These are phyloP conservation scores for Hericium rajendrae DNA, from an alignment of 768 basidiomycete species.

Conservation along the genomic window DNA sequence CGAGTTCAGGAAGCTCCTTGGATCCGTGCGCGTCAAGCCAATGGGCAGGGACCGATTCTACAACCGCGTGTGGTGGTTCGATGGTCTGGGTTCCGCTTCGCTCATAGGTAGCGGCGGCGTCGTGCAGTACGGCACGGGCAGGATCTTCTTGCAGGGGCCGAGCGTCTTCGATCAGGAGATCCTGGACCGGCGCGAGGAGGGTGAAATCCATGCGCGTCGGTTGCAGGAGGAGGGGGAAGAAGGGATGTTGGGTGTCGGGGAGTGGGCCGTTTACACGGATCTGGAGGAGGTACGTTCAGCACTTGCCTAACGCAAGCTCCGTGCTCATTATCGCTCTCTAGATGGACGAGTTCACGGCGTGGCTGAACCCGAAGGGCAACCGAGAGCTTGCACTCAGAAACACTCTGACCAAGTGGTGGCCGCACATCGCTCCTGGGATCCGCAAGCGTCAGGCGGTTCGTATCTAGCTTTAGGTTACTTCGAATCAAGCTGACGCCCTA, in stretches of 20 bases:
- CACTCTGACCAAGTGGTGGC: constrained; percentile 73
- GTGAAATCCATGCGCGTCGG: constrained; percentile 46
- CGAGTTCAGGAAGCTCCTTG: constrained; percentile 85
- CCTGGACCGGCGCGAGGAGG: constrained; percentile 50
- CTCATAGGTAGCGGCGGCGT: constrained; percentile 71
- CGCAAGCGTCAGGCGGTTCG: constrained; percentile 66
- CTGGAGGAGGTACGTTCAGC: constrained; percentile 65
- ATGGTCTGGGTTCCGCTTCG: constrained; percentile 83
- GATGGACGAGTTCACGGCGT: constrained; percentile 76
- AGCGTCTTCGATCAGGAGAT: constrained; percentile 71
- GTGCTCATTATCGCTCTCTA: constrained; percentile 22
- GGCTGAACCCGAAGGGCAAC: constrained; percentile 89
- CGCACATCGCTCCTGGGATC: constrained; percentile 71
- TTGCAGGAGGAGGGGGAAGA: constrained; percentile 74
- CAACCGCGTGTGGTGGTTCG: constrained; percentile 98
- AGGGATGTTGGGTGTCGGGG: constrained; percentile 58
- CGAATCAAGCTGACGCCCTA: background rate
- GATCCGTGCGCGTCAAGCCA: constrained; percentile 78
- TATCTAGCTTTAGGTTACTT: constrained; percentile 10
- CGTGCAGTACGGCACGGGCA: constrained; percentile 78
- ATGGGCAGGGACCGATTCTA: constrained; percentile 89
- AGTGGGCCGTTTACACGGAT: constrained; percentile 90
- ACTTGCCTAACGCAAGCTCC: background rate
- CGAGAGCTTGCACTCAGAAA: constrained; percentile 79
- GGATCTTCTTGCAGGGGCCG: constrained; percentile 90